These are phyloP conservation scores for Diaporthe helianthi DNA, from an alignment of 2,329 filamentous ascomycete species.

Conservation along the genomic window DNA sequence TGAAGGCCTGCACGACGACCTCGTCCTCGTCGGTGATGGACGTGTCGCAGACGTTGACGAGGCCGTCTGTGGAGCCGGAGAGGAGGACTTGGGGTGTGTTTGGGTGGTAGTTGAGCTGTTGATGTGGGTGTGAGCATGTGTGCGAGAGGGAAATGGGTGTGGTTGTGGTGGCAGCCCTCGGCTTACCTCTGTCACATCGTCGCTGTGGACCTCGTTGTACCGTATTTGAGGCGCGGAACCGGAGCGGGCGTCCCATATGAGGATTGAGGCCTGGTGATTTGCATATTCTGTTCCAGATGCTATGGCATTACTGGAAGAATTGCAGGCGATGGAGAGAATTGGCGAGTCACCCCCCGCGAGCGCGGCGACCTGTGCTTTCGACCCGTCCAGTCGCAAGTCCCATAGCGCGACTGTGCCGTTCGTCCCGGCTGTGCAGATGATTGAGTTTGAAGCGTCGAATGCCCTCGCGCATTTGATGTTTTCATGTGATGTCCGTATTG, in stretches of 20 bases:
- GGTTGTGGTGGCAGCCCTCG: not conserved
- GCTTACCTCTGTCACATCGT: slow-evolving; percentile 68
- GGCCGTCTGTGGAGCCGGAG: slow-evolving; percentile 80
- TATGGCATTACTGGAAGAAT: slow-evolving; percentile 62
- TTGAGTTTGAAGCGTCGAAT: slow-evolving; percentile 57
- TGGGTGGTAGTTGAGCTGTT: slow-evolving; percentile 67
- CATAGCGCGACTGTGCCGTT: slow-evolving; percentile 72
- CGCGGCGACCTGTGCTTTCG: slow-evolving; percentile 50
- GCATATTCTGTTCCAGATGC: slow-evolving; percentile 77
- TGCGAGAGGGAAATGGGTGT: not conserved
- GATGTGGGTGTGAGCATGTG: slow-evolving; percentile 31
- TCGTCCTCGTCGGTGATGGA: slow-evolving; percentile 77
- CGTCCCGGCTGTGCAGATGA: slow-evolving; percentile 74
- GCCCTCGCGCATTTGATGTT: slow-evolving; percentile 70
- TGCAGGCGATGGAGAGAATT: slow-evolving; percentile 72
- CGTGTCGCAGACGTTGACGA: slow-evolving; percentile 79
- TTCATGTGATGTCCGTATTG: slow-evolving; percentile 60
- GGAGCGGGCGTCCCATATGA: slow-evolving; percentile 68
- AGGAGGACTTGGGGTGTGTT: slow-evolving; percentile 67
- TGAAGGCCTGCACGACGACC: slow-evolving; percentile 78
- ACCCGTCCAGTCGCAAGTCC: slow-evolving; percentile 63
- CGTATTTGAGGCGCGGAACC: slow-evolving; percentile 54
- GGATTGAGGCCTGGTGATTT: slow-evolving; percentile 66
- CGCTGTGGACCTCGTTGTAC: slow-evolving; percentile 71
- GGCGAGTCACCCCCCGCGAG: slow-evolving; percentile 55